Conservation (phyloP, 192 early-diverging fungal species). For the Podochytrium sp. region DNA sequence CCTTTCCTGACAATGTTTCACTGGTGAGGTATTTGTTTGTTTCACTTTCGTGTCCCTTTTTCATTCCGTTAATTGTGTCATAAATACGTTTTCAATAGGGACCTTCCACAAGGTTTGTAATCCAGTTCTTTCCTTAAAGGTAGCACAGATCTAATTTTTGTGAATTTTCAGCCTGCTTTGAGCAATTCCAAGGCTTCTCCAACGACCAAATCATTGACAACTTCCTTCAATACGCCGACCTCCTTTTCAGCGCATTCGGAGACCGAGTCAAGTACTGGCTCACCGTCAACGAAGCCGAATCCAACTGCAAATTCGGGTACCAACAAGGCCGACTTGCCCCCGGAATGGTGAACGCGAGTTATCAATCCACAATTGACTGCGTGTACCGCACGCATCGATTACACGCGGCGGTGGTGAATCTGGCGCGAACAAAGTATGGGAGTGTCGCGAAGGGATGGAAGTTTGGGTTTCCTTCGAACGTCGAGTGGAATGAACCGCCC, state of each 20-base stretch:
- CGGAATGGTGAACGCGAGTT: not conserved
- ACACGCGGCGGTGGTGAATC: conserved; percentile 24
- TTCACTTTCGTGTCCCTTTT: not conserved
- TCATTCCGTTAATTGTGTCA: not conserved
- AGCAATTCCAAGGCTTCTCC: conserved; percentile 27
- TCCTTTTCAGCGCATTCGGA: conserved; percentile 32
- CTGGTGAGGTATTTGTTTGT: conserved; percentile 7
- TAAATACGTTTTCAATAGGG: not conserved
- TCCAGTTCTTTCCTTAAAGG: not conserved
- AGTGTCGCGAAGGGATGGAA: not conserved
- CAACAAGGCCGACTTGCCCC: conserved; percentile 1
- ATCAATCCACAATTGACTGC: conserved; percentile 10
- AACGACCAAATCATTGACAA: conserved; percentile 30
- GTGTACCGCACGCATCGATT: not conserved
- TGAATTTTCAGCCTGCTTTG: conserved; percentile 26
- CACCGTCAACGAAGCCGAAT: conserved; percentile 40
- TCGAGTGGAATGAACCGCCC: conserved; percentile 9
- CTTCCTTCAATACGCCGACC: conserved; percentile 34
- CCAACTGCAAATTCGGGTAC: conserved; percentile 31
- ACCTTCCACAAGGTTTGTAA: conserved; percentile 26
- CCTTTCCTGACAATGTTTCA: conserved; percentile 43
- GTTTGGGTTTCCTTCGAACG: conserved; percentile 28
- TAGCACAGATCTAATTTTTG: not conserved
- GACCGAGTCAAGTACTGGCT: conserved; percentile 35
- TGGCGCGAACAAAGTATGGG: not conserved